phyloP scores from a whole-genome alignment of 768 basidiomycete species.

The Leccinellum albellum region DNA sequence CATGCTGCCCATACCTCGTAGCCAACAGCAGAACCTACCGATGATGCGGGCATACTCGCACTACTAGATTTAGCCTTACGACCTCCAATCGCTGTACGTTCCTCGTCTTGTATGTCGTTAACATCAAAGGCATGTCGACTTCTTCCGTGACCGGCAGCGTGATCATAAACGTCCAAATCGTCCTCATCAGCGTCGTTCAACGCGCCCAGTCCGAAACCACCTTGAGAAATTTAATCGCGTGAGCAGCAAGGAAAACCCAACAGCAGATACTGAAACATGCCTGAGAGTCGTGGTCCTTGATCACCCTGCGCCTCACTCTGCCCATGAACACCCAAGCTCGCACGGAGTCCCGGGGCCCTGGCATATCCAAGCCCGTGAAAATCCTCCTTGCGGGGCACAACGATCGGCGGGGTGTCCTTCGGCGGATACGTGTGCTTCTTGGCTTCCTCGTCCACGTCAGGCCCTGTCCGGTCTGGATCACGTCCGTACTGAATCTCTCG shows the following conservation, averaged over 20 bases:
- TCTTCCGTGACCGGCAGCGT: constrained; percentile 32
- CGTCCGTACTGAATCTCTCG: constrained; percentile 68
- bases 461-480: constrained; percentile 32
- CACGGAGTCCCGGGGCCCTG: constrained; percentile 59
- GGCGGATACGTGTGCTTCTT: constrained; percentile 85
- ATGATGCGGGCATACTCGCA: not conserved
- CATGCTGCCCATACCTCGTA: not conserved
- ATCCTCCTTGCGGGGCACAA: constrained; percentile 68
- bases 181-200: constrained; percentile 94
- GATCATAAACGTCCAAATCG: constrained; percentile 81
- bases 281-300: constrained; percentile 53
- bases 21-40: constrained; percentile 8
- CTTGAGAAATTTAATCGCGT: constrained; percentile 33
- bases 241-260: not conserved
- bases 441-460: constrained; percentile 74
- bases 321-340: constrained; percentile 44
- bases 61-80: constrained; percentile 13
- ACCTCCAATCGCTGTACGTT: constrained; percentile 43
- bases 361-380: constrained; percentile 78
- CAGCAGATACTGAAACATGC: constrained; percentile 33
- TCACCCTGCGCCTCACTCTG: constrained; percentile 15
- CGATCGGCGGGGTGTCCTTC: constrained; percentile 65
- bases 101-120: constrained; percentile 61
- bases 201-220: constrained; percentile 86
- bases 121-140: constrained; percentile 64